Evolutionary conservation across 2,329 filamentous ascomycete species (phyloP).

Genomic region (Sporothrix pseudoabietina): DNA sequence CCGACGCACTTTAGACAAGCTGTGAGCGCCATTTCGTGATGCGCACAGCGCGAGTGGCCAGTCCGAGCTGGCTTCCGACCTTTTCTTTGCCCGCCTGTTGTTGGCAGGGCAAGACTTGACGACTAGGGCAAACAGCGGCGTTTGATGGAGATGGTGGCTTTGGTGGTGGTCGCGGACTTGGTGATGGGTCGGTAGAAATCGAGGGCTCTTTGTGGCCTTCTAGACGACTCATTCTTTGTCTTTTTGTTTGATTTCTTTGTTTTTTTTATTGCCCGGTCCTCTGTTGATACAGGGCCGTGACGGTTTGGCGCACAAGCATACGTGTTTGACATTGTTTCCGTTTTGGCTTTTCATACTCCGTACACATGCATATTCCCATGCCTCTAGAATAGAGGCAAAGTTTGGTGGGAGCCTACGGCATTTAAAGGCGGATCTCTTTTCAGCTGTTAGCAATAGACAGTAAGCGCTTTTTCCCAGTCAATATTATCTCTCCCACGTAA

Average conservation of each 20-base stretch:
- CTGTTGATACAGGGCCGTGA: constrained; percentile 20
- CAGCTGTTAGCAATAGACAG: not conserved
- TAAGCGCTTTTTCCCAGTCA: not conserved
- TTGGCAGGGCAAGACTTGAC: not conserved
- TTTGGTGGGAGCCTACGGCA: not conserved
- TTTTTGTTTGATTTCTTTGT: not conserved
- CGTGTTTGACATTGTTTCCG: not conserved
- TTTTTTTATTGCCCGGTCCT: constrained; percentile 2
- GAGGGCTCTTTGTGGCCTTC: not conserved
- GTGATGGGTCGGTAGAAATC: not conserved
- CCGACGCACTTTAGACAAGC: constrained; percentile 18
- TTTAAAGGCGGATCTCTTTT: not conserved
- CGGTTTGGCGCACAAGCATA: constrained; percentile 13
- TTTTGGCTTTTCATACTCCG: not conserved
- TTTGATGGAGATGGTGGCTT: not conserved
- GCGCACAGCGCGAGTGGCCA: not conserved
- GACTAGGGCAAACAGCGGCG: not conserved
- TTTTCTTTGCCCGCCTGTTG: not conserved
- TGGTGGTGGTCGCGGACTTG: not conserved
- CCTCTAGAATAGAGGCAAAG: not conserved
- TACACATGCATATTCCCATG: not conserved
- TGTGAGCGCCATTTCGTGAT: not conserved
- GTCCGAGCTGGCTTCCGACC: not conserved
- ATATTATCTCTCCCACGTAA: not conserved
- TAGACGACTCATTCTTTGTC: not conserved